Conservation (phyloP, 768 basidiomycete genomes). For the Tephrocybe rancida region DNA sequence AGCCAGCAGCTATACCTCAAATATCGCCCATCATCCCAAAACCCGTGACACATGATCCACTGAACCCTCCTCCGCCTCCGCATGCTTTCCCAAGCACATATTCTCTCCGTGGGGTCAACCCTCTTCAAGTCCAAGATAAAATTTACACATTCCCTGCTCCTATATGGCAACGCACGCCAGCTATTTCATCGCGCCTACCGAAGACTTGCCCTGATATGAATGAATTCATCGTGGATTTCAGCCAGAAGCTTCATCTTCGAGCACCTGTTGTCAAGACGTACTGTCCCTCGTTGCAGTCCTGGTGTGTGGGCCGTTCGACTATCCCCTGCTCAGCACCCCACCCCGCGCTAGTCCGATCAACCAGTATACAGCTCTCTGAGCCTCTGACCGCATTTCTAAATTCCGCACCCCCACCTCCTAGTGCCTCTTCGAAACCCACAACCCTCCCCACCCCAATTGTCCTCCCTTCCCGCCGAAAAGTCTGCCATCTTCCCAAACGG, state of each 20-base stretch:
- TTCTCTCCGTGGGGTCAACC: slow-evolving; percentile 14
- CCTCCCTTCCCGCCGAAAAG: not conserved
- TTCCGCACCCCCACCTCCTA: too few relatives aligned
- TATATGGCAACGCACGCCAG: slow-evolving; percentile 31
- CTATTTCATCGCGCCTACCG: not conserved
- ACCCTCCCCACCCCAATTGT: not conserved
- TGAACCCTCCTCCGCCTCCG: slow-evolving; percentile 4
- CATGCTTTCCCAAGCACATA: slow-evolving; percentile 30
- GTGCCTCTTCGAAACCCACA: not conserved
- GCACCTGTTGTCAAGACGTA: not conserved
- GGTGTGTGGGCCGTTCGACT: slow-evolving; percentile 7
- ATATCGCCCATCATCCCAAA: not conserved
- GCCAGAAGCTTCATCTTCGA: slow-evolving; percentile 12
- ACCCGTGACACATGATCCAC: not conserved
- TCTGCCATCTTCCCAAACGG: slow-evolving; percentile 8
- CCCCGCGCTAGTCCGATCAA: slow-evolving; percentile 1
- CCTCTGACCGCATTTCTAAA: too few relatives aligned
- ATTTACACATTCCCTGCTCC: slow-evolving; percentile 29
- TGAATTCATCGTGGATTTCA: slow-evolving; percentile 6
- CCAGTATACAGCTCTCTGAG: too few relatives aligned
- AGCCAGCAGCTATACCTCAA: not conserved
- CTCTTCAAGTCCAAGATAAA: slow-evolving; percentile 10
- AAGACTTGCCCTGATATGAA: slow-evolving; percentile 1
- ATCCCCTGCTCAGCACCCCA: slow-evolving; percentile 8
- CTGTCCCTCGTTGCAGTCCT: not conserved